Base-by-base conservation (phyloP, 2,329 filamentous ascomycete genomes). In the Exophiala sp. region DNA sequence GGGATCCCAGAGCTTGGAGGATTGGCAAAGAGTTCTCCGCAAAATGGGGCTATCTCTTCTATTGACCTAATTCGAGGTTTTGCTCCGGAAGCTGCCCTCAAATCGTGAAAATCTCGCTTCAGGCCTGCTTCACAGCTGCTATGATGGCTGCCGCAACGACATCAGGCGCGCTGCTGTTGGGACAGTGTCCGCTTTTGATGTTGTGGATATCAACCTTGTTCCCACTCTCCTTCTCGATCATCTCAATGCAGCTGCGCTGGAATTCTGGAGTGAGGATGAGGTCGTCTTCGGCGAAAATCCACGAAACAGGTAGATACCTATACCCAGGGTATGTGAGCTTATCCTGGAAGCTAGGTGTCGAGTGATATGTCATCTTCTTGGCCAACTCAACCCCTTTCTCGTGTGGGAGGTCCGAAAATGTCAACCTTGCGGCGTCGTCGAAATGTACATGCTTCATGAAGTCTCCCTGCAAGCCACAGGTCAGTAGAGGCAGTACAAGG, bases 271-370 rank as follows among this genome's bases (percentile, higher is more conserved):
- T 68, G 36, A 74, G 66, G 7, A 71, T 71, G 18, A 63, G 61
- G 52, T 76, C 74, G 7, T 65, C 54, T 50, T 68, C 65, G 53
- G 72, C 75, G 18, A 73, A 50, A 5, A 76, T 58, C 56, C 72
- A 75, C 12, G 71, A 72, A 14, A 62, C 67, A 1, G 71, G 68
- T 32, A 76, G 67, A 41, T 70, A 59, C 48, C 65, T 70, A 63
- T 68, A 76, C 1, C 69, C 71, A 14, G 68, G 69, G 40, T 70
- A 68, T 0, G 64, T 68, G 5, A 68, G 47, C 11, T 54, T 56
- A 7, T 51, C 61, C 1, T 49, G 50, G 48, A 72, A 71, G 43
- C 63, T 65, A 3, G 56, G 36, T 5, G 57, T 55, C 1, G 65
- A 68, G 41, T 72, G 70, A 21, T 34, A 18, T 2, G 55, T 39